These are phyloP conservation scores for Elsinoe perseae DNA, from an alignment of 2,329 filamentous ascomycete genomes.

Conservation along the genomic window DNA sequence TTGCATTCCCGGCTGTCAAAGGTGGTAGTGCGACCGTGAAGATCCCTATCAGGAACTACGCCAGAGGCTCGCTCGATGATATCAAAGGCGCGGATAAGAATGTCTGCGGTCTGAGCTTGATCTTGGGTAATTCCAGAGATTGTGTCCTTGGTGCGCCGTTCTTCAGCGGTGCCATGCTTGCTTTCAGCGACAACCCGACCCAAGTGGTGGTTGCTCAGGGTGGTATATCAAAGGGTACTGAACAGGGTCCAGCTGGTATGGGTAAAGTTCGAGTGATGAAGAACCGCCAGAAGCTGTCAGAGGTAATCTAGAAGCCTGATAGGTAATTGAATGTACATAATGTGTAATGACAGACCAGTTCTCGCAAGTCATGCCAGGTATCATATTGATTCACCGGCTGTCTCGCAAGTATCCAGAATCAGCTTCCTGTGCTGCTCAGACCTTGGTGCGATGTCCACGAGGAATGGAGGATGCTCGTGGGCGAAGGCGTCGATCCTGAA, in stretches of 20 bases:
- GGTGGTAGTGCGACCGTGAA: constrained; percentile 24
- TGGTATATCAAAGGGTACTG: constrained; percentile 22
- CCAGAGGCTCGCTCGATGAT: constrained; percentile 22
- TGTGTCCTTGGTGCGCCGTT: constrained; percentile 32
- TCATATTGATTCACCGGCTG: not conserved
- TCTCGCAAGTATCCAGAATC: not conserved
- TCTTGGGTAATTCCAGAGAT: constrained; percentile 23
- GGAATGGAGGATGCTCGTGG: not conserved
- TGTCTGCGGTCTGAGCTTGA: constrained; percentile 26
- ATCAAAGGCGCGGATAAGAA: constrained; percentile 12
- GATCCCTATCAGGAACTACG: constrained; percentile 30
- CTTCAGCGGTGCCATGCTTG: constrained; percentile 28
- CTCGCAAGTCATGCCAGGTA: not conserved
- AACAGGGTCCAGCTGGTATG: constrained; percentile 7
- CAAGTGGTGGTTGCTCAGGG: constrained; percentile 31
- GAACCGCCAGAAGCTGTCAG: constrained; percentile 11
- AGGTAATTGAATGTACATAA: not conserved
- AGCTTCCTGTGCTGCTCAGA: not conserved
- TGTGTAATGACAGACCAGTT: not conserved
- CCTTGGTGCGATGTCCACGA: not conserved
- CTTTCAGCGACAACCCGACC: constrained; percentile 28
- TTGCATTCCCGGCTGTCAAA: constrained; percentile 24
- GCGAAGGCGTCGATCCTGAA: not conserved
- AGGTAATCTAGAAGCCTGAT: not conserved
- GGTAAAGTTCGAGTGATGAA: constrained; percentile 3